Percentiles rank a stretch among this genome's conserved stretches.
phyloP scores from a whole-genome alignment of 192 early-diverging fungal species.

The Helicostylum pulchrum region DNA sequence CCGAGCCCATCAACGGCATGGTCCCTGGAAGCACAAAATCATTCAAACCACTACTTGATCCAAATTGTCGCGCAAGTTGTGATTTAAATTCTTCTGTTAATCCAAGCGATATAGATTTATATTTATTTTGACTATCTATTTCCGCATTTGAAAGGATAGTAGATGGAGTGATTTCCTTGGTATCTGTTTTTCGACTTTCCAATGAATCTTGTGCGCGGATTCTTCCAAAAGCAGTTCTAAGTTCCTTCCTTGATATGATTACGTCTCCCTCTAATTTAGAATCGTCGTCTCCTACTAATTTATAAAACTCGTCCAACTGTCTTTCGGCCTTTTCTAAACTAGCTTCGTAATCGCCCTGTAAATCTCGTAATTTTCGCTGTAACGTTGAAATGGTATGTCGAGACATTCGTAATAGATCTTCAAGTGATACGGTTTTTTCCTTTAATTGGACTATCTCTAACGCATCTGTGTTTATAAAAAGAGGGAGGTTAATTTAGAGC shows the following conservation, averaged over 20 bases:
- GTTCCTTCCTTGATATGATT: constrained; percentile 5
- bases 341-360: constrained; percentile 63
- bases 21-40: constrained; percentile 33
- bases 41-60: constrained; percentile 27
- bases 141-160: background rate
- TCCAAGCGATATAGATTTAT: constrained; percentile 23
- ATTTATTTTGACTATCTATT: background rate
- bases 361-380: constrained; percentile 66
- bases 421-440: constrained; percentile 39
- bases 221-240: constrained; percentile 22
- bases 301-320: constrained; percentile 18
- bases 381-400: constrained; percentile 71
- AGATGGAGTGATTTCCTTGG: background rate
- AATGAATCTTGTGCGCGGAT: constrained; percentile 34
- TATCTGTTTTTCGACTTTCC: constrained; percentile 16
- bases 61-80: constrained; percentile 33
- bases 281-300: background rate
- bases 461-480: constrained; percentile 18
- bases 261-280: constrained; percentile 17
- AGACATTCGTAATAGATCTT: constrained; percentile 61
- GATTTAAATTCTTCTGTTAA: constrained; percentile 35
- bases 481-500: background rate
- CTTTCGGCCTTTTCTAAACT: constrained; percentile 45
- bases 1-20: constrained; percentile 25
- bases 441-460: constrained; percentile 49